Base-by-base conservation (phyloP, 202 grass and related monocot genomes). In the Musa balbisiana region DNA sequence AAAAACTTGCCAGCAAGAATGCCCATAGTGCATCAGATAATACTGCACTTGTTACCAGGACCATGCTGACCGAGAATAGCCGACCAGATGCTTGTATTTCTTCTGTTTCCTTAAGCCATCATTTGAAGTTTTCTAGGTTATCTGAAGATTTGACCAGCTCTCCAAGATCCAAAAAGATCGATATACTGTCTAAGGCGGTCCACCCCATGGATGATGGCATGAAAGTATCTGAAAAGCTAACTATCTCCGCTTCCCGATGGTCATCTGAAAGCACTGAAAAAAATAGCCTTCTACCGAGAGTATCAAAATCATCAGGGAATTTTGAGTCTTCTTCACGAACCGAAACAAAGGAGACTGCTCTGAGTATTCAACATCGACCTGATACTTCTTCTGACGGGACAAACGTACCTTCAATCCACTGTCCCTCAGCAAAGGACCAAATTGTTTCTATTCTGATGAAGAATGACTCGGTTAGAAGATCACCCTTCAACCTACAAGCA, bases 261-360 rank as follows among this genome's bases (percentile, higher is more conserved):
- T 85, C 80, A 2, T 79, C 78, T 51, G 79, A 89, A 73, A 62
- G 17, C 76, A 55, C 66, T 13, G 25, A 69, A 9, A 33, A 76
- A 52, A 81, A 55, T 53, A 75, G 24, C 71, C 23, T 80, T 62
- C 65, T 73, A 29, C 73, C 80, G 59, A 92, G 82, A 80, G 66
- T 80, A 78, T 84, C 86, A 75, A 86, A 82, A 78, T 78, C 86
- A 64, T 82, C 51, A 2, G 51, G 62, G 23, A 52, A 63, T 67
- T 78, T 84, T 63, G 82, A 79, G 53, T 73, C 86, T 76, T 49
- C 84, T 62, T 82, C 84, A 76, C 83, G 82, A 60, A 82, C 80
- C 60, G 85, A 85, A 79, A 82, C 77, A 70, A 80, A 81, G 82
- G 80, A 92, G 70, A 83, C 85, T 76, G 77, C 64, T 72, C 82